Base-by-base conservation (phyloP, 2,329 filamentous ascomycete species). In the Escovopsis sp. region DNA sequence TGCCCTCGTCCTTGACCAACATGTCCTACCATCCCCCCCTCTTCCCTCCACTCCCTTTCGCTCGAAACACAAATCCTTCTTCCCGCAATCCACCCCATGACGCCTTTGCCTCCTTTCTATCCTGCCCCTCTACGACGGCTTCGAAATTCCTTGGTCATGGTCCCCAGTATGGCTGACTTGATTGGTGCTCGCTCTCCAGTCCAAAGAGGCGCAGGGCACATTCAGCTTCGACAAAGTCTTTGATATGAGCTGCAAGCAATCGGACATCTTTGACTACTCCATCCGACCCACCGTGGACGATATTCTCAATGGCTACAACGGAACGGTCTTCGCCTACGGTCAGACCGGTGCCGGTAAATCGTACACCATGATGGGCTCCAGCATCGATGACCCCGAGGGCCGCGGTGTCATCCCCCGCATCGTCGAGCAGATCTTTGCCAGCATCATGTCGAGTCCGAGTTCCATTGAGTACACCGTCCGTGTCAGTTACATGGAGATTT, bases 401-500 rank as follows among this genome's bases (percentile, higher is more conserved):
- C 84, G 87, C 56, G 90, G 90, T 68, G 87, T 98, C 43, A 96
- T 94, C 48, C 90, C 90, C 34, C 80, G 90, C 51, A 96, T 96
- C 47, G 80, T 94, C 47, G 85, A 96, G 61, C 88, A 96, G 63
- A 94, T 96, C 55, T 96, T 96, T 56, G 79, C 82, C 48, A 93
- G 83, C 61, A 96, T 96, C 57, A 70, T 94, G 61, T 76, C 82
- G 16, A 94, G 86, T 48, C 84, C 88, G 30, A 78, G 78, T 49
- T 93, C 84, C 46, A 94, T 96, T 56, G 90, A 96, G 61, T 96
- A 96, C 60, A 96, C 87, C n/a, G 88, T 98, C 35, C 77, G 87
- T 38, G 88, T 96, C 53, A 94, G 86, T 59, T 96, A 96, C 61
- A 94, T 98, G 87, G 90, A 98, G 61, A 96, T 98, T 45, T 98